These are phyloP conservation scores for Cubamyces lactineus DNA, from an alignment of 768 basidiomycete species.

Conservation along the genomic window DNA sequence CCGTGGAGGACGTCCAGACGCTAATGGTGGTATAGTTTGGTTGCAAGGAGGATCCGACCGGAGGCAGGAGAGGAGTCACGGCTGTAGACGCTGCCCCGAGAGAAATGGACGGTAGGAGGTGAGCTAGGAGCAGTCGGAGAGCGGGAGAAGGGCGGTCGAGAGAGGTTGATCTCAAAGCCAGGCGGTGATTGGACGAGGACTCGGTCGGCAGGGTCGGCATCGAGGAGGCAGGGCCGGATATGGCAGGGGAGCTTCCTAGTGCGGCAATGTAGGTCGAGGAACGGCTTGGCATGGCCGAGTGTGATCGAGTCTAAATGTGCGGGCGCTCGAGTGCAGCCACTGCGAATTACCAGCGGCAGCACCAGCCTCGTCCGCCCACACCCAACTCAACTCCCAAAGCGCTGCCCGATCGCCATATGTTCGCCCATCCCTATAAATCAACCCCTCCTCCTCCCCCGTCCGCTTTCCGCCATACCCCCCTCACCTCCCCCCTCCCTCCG, in stretches of 20 bases:
- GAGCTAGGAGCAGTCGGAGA: background rate
- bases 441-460: background rate
- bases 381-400: background rate
- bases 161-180: background rate
- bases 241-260: constrained; percentile 12
- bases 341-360: background rate
- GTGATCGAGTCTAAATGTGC: constrained; percentile 17
- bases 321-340: background rate
- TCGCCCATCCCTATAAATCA: constrained; percentile 9
- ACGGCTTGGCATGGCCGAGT: constrained; percentile 22
- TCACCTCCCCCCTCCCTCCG: constrained; percentile 1
- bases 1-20: background rate
- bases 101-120: background rate
- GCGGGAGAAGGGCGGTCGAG: background rate
- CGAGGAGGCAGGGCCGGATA: constrained; percentile 1
- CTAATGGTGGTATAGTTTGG: no score
- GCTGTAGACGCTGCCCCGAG: background rate
- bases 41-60: background rate
- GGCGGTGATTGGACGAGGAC: background rate
- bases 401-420: background rate
- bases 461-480: background rate
- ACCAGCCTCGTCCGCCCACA: background rate
- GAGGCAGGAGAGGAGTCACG: background rate
- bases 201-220: constrained; percentile 12
- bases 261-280: constrained; percentile 2